Conservation (phyloP, 2,329 filamentous ascomycete genomes). For the Aspergillus clavatus region DNA sequence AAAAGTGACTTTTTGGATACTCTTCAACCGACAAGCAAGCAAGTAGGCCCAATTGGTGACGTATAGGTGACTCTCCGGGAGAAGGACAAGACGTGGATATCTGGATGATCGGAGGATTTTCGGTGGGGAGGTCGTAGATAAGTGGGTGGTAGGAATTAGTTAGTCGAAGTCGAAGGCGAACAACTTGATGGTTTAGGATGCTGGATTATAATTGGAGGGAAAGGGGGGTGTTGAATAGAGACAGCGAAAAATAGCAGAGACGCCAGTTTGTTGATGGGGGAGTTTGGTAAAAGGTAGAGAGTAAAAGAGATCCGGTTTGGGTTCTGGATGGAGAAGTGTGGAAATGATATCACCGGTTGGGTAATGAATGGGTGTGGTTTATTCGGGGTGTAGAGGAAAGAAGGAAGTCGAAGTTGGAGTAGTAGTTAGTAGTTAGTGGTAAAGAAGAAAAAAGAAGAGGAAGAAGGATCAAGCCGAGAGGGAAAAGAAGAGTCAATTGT, state of each 20-base stretch:
- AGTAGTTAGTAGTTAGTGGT: neutral
- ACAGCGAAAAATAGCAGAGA: too few relatives aligned
- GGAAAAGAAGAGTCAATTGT: slow-evolving; percentile 16
- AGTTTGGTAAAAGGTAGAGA: neutral
- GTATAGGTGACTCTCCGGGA: slow-evolving; percentile 3
- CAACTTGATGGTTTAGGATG: too few relatives aligned
- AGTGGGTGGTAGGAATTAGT: too few relatives aligned
- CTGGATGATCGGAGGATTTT: neutral
- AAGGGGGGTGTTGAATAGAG: too few relatives aligned
- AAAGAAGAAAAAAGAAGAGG: slow-evolving; percentile 14
- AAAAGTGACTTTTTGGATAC: too few relatives aligned
- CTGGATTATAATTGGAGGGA: too few relatives aligned
- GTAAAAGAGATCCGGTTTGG: neutral
- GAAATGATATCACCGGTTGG: slow-evolving; percentile 13
- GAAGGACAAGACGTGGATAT: neutral
- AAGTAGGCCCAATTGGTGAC: too few relatives aligned
- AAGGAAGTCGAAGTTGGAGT: neutral
- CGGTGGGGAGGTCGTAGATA: neutral
- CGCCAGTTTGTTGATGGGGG: neutral
- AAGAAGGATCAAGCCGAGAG: slow-evolving; percentile 12
- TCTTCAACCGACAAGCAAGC: too few relatives aligned
- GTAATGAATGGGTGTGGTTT: slow-evolving; percentile 6
- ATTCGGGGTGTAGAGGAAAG: slow-evolving; percentile 1
- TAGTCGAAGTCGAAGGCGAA: too few relatives aligned
- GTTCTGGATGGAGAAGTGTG: slow-evolving; percentile 1